Percentiles rank a stretch among this genome's conserved stretches.
phyloP scores from a whole-genome alignment of 225 moss, liverwort and hornwort species.

The Climacium dendroides region DNA sequence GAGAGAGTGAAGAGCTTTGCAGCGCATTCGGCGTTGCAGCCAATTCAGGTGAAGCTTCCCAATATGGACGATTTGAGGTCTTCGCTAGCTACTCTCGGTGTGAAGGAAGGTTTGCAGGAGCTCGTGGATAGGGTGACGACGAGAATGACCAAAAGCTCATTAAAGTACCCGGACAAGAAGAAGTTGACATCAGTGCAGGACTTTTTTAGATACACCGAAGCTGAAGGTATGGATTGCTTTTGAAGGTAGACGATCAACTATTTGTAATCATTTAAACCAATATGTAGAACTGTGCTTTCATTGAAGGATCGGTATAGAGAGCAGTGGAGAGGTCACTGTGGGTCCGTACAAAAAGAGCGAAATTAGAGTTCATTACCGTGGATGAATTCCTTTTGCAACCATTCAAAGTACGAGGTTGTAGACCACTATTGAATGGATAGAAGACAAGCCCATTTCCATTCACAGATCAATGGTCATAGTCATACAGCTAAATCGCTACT shows the following conservation, averaged over 20 bases:
- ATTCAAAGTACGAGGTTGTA: background rate
- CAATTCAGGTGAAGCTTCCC: constrained; percentile 47
- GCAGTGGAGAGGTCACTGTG: background rate
- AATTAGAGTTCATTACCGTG: background rate
- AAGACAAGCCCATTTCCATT: background rate
- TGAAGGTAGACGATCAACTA: background rate
- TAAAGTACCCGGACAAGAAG: constrained; percentile 49
- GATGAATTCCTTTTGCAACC: background rate
- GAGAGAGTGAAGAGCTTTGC: constrained; percentile 15
- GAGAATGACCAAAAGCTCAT: constrained; percentile 22
- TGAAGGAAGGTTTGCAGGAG: constrained; percentile 43
- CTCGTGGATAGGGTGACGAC: constrained; percentile 29
- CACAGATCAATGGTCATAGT: background rate
- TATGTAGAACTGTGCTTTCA: background rate
- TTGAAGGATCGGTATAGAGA: background rate
- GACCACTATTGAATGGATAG: background rate
- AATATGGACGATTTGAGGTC: constrained; percentile 27
- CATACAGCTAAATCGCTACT: background rate
- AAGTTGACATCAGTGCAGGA: constrained; percentile 56
- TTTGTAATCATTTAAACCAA: background rate
- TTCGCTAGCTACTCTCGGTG: constrained; percentile 32
- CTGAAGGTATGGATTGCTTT: constrained; percentile 24
- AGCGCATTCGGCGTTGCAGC: constrained; percentile 10
- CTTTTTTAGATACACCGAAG: constrained; percentile 54
- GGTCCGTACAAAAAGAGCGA: background rate